phyloP scores from a whole-genome alignment of 371 early-diverging fungal species.

The Synchytrium microbalum region DNA sequence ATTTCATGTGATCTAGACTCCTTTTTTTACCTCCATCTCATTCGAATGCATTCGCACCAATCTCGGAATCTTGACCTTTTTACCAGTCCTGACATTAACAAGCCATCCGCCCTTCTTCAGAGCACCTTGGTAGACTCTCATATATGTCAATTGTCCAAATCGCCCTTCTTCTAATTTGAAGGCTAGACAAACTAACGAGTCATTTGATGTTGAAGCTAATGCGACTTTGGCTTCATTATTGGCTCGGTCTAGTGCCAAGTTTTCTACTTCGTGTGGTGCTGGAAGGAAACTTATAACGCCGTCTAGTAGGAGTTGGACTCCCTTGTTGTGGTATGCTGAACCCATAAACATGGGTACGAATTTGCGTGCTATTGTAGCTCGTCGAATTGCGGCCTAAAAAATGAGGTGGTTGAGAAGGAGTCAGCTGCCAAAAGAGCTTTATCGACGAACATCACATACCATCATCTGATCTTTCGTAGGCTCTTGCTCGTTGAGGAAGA shows the following conservation, averaged over 20 bases:
- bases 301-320: conserved; percentile 89
- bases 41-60: conserved; percentile 97
- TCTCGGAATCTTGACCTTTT: conserved; percentile 90
- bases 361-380: conserved; percentile 57
- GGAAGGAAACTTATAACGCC: conserved; percentile 86
- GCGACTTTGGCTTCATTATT: conserved; percentile 28
- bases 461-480: conserved; percentile 56
- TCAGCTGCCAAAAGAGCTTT: conserved; percentile 76
- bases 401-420: conserved; percentile 63
- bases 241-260: conserved; percentile 85
- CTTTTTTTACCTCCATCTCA: conserved; percentile 70
- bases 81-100: conserved; percentile 83
- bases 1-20: background rate
- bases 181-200: conserved; percentile 74
- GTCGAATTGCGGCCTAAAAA: conserved; percentile 43
- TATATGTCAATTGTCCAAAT: conserved; percentile 93
- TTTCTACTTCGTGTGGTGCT: conserved; percentile 58
- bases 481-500: conserved; percentile 72
- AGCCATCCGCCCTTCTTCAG: conserved; percentile 80
- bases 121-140: conserved; percentile 93
- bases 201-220: conserved; percentile 45
- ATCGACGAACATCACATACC: conserved; percentile 46
- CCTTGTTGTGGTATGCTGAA: conserved; percentile 80
- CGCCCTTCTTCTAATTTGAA: conserved; percentile 95
- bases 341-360: conserved; percentile 89